Base-by-base conservation (phyloP, 2,329 filamentous ascomycete genomes). In the Geosmithia flava region DNA sequence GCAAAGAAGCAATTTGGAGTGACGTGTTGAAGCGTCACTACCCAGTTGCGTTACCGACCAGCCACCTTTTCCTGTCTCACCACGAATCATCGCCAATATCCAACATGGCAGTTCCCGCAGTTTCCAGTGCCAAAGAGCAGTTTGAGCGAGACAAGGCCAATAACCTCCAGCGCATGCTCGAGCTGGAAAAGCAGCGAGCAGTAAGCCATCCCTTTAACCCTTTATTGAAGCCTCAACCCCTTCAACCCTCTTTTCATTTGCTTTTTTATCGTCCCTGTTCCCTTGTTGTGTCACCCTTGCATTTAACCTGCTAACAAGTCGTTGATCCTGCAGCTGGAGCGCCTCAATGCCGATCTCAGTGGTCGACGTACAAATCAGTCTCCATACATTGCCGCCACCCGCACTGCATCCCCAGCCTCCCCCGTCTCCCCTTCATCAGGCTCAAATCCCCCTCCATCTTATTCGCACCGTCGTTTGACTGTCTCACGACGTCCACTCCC, bases 121-220 rank as follows among this genome's bases (percentile, higher is more conserved):
- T 37, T 37, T 13, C 33, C 33, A 37, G 33, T 3, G 33, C 33
- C 33, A 37, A 37, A 37, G 11, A 37, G 10, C 33, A 16, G 11
- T 37, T 37, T 37, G 33, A 37, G 15, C 10, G 33, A 37, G 33
- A 37, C 33, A 37, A 37, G 33, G 33, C 67, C 52, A 69, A 70
- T 57, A 77, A 70, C 59, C 70, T 80, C 53, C 69, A 78, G 59
- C 69, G 67, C 50, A 80, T 81, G 76, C 66, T 80, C 45, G 75
- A 80, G 54, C 62, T 80, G 47, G 78, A 81, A 57, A 76, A 73
- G 57, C 68, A 68, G 58, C 70, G 67, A 60, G 78, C 76, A 72
- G 78, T 80, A 66, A 66, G 68, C 58, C 19, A 48, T 16, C 44
- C 44, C 41, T 48, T 20, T 46, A 8, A 27, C 8, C 27, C 19